Evolutionary conservation across 2,329 filamentous ascomycete species (phyloP).

Genomic region (Hypomyces rosellus): DNA sequence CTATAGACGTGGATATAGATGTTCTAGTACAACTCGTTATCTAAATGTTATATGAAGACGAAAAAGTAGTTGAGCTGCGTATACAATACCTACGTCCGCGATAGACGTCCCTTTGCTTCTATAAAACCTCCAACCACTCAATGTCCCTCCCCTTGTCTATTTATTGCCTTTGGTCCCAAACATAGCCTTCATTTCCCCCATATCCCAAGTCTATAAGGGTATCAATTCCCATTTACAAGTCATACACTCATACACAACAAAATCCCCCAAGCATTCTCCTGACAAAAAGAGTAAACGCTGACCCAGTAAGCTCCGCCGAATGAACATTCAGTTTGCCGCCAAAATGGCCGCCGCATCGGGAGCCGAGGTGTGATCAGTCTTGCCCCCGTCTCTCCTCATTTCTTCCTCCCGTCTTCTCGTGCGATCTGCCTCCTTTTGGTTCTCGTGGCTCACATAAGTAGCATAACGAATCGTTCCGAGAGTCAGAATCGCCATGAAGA

Average conservation of each 20-base stretch:
- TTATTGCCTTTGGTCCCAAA: background rate
- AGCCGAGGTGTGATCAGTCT: slow-evolving; percentile 38
- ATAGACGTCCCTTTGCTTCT: background rate
- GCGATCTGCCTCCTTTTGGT: slow-evolving; percentile 39
- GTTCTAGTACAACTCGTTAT: background rate
- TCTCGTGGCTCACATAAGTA: slow-evolving; percentile 48
- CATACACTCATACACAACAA: slow-evolving; percentile 5
- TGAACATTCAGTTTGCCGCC: slow-evolving; percentile 42
- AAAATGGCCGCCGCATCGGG: slow-evolving; percentile 52
- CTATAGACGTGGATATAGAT: slow-evolving; percentile 16
- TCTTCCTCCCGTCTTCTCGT: slow-evolving; percentile 39
- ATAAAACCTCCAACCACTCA: background rate
- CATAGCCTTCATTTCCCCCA: too few relatives aligned
- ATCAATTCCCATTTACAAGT: slow-evolving; percentile 2
- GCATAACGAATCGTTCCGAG: slow-evolving; percentile 54
- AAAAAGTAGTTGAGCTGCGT: slow-evolving; percentile 1
- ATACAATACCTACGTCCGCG: background rate
- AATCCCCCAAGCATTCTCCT: background rate
- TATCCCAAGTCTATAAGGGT: background rate
- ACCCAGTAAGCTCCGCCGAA: too few relatives aligned
- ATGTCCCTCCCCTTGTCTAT: background rate
- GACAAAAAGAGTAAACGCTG: slow-evolving; percentile 2
- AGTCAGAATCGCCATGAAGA: slow-evolving; percentile 59
- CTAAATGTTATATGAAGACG: background rate
- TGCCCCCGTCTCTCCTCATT: slow-evolving; percentile 37